Base-by-base conservation (phyloP, 768 basidiomycete species). In the Thelephora ganbajun region DNA sequence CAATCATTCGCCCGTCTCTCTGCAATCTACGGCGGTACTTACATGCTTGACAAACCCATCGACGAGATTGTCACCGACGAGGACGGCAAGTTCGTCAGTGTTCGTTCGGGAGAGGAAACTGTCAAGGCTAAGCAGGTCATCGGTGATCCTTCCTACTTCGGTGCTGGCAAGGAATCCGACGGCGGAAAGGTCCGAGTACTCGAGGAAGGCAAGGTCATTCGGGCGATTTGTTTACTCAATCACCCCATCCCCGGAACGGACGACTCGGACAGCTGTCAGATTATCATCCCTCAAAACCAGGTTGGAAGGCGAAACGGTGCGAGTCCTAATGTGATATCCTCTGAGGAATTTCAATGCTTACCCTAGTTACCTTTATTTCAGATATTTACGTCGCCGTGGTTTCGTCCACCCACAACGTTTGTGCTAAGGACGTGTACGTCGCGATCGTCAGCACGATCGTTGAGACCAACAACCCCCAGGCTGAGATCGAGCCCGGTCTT, bases 371-470 rank as follows among this genome's bases (percentile, higher is more conserved):
- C 43, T 16, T n/a, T n/a, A n/a, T 33, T 46, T 6, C 56, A 97
- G 96, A 99, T 66, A 99, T 99, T 64, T 99, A 99, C 69, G 84
- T 99, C 59, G 94, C 96, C 5, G 85, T 88, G 74, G 92, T 99
- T 43, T 98, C 96, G 1, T 80, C 89, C 33, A 91, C 92, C 12
- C 96, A 98, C 70, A 94, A 94, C 58, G 96, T 99, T 55, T 93
- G 90, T 56, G 90, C 96, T 9, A 89, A 93, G 66, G 90, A 92
- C 59, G 66, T 97, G 50, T 92, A 90, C 63, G 77, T 99, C 55
- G 96, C 93, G 41, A 99, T 99, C 56, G 96, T 99, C 54, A 96
- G 92, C 57, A 98, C 94, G 19, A 85, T 99, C 57, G 93, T 98
- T 49, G 96, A 99, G 69, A 98, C 96, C 2, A 73, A 79, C 62